A percentile compares a stretch with the other conserved stretches of the same genome.
Evolutionary conservation across 129 eudicot genomes (phyloP).

Genomic region (Smallanthus sonchifolius): DNA sequence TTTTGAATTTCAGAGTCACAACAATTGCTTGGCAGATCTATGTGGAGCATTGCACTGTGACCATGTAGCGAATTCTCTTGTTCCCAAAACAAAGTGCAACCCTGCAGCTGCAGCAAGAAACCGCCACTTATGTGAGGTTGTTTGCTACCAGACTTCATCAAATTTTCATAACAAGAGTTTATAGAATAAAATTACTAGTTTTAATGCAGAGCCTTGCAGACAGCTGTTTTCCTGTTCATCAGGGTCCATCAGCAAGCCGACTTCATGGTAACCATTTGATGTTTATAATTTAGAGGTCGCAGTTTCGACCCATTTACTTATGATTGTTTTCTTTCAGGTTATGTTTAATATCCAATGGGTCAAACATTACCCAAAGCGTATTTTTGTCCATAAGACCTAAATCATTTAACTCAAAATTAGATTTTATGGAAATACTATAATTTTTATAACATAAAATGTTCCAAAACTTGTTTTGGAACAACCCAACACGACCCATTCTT

Average conservation of each 20-base stretch:
- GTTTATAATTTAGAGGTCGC: background rate
- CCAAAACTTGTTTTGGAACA: background rate
- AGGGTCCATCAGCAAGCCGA: conserved; percentile 76
- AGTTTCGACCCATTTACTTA: background rate
- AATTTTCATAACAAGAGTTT: background rate
- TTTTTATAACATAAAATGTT: background rate
- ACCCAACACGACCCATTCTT: background rate
- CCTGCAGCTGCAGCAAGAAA: conserved; percentile 91
- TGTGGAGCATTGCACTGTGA: conserved; percentile 97
- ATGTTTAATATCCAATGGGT: background rate
- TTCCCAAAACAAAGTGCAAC: conserved; percentile 74
- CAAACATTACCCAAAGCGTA: background rate
- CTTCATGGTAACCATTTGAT: conserved; percentile 64
- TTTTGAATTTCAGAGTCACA: conserved; percentile 53
- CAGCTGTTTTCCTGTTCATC: conserved; percentile 75
- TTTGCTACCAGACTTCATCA: conserved; percentile 15
- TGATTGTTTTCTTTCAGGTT: background rate
- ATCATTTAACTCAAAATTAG: background rate
- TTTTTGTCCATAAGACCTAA: background rate
- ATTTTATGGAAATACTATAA: background rate
- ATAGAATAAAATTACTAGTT: conserved; percentile 15
- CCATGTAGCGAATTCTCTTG: conserved; percentile 33
- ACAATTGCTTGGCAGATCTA: conserved; percentile 83
- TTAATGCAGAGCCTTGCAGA: conserved; percentile 72
- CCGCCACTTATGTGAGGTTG: conserved; percentile 91